These are phyloP conservation scores for Amphibolis antarctica DNA, from an alignment of 106 monocot genomes.

Conservation along the genomic window DNA sequence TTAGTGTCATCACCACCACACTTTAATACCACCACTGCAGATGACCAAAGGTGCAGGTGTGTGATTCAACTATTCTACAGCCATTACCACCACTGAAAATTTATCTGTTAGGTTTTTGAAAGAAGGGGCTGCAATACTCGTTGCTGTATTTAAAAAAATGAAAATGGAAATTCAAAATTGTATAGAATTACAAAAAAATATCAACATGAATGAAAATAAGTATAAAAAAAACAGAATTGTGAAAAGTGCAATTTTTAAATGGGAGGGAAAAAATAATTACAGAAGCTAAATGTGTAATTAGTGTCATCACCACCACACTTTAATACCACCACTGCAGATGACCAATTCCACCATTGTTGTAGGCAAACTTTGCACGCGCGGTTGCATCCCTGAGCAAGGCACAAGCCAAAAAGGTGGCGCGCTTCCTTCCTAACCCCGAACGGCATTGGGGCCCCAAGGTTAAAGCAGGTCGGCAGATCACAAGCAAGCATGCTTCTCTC, in stretches of 20 bases:
- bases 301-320: background rate
- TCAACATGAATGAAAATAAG: too few relatives aligned
- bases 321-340: background rate
- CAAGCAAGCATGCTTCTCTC: conserved; percentile 70
- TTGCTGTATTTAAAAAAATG: too few relatives aligned
- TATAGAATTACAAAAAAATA: too few relatives aligned
- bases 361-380: conserved; percentile 77
- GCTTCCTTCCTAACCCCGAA: conserved; percentile 80
- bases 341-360: conserved; percentile 3
- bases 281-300: background rate
- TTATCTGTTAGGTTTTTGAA: too few relatives aligned
- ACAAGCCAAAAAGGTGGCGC: conserved; percentile 58
- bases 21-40: background rate
- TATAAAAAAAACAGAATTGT: too few relatives aligned
- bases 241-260: too few relatives aligned
- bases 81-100: too few relatives aligned
- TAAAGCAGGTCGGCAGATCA: conserved; percentile 69
- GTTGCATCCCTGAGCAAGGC: conserved; percentile 64
- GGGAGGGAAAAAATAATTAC: too few relatives aligned
- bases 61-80: background rate
- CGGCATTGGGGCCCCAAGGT: conserved; percentile 83
- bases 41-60: conserved; percentile 48
- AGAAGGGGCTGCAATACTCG: too few relatives aligned
- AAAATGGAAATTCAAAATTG: too few relatives aligned
- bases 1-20: background rate